phyloP scores from a whole-genome alignment of 345 rosid genomes.

The Aegle marmelos region DNA sequence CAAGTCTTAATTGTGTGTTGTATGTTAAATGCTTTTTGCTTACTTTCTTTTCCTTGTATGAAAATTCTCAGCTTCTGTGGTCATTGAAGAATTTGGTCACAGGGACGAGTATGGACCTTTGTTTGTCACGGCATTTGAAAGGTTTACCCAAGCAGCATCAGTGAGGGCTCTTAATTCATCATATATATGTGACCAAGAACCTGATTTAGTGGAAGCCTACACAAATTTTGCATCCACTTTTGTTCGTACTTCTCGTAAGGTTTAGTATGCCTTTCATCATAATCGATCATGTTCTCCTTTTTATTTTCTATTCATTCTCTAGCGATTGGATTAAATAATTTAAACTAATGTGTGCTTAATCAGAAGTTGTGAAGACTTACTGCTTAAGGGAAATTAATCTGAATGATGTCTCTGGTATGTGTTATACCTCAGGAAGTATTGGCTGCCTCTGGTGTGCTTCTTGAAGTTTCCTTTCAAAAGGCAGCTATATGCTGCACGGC shows the following conservation, averaged over 20 bases:
- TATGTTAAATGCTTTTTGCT: not conserved
- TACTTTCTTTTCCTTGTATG: not conserved
- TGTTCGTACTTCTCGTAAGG: conserved; percentile 77
- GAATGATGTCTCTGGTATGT: conserved; percentile 10
- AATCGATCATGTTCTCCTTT: not conserved
- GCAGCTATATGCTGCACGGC: conserved; percentile 98
- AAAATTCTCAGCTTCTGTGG: conserved; percentile 64
- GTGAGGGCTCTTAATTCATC: conserved; percentile 84
- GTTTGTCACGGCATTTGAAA: conserved; percentile 75
- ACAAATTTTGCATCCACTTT: conserved; percentile 80
- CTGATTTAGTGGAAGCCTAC: conserved; percentile 94
- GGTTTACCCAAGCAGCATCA: conserved; percentile 79
- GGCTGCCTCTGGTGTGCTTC: conserved; percentile 69
- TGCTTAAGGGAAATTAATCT: not conserved
- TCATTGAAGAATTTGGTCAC: conserved; percentile 87
- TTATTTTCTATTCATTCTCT: not conserved
- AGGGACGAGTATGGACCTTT: conserved; percentile 77
- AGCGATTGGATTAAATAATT: too few relatives aligned
- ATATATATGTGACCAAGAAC: conserved; percentile 96
- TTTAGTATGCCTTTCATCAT: conserved; percentile 29
- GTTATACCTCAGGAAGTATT: conserved; percentile 60
- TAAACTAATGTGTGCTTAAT: too few relatives aligned
- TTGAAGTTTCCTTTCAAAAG: conserved; percentile 91
- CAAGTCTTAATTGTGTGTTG: not conserved
- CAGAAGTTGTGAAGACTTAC: not conserved